phyloP scores from a whole-genome alignment of 2,329 filamentous ascomycete species.

The Rhinocladiella similis region DNA sequence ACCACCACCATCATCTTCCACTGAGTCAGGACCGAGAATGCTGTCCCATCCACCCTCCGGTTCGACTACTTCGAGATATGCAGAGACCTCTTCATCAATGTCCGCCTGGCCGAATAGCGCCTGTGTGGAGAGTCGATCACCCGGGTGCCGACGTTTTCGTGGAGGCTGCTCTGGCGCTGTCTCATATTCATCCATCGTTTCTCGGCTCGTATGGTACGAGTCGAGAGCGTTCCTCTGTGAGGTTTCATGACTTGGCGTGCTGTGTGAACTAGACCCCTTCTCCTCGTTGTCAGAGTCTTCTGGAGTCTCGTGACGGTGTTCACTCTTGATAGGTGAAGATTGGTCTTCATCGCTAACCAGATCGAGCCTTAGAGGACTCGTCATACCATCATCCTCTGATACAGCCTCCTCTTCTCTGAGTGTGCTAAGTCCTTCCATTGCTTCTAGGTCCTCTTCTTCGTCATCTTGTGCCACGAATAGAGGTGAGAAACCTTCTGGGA shows the following conservation, averaged over 20 bases:
- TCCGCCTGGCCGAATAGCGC: constrained; percentile 15
- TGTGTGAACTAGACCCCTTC: too few species aligned
- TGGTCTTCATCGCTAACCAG: not conserved
- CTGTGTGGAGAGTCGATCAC: constrained; percentile 11
- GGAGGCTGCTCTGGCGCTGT: constrained; percentile 13
- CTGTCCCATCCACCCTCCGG: constrained; percentile 32
- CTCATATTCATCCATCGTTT: constrained; percentile 16
- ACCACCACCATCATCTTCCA: not conserved
- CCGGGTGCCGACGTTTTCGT: not conserved
- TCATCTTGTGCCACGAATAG: constrained; percentile 11
- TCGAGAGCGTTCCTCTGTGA: not conserved
- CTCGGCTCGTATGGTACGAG: constrained; percentile 17
- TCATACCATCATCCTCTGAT: not conserved
- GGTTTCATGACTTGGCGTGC: not conserved
- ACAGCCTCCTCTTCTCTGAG: not conserved
- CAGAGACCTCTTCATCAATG: constrained; percentile 1
- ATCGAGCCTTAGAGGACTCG: not conserved
- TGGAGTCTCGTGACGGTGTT: not conserved
- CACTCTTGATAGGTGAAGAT: not conserved
- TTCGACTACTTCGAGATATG: constrained; percentile 28
- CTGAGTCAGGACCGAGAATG: constrained; percentile 8
- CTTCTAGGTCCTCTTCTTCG: not conserved
- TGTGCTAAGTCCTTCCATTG: too few species aligned
- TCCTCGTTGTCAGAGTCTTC: not conserved
- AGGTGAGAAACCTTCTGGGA: not conserved